Evolutionary conservation across 306 rosid genomes (phyloP), one percentile per base, ranked within the genome.

Genomic region (Erythrophleum fordii): DNA sequence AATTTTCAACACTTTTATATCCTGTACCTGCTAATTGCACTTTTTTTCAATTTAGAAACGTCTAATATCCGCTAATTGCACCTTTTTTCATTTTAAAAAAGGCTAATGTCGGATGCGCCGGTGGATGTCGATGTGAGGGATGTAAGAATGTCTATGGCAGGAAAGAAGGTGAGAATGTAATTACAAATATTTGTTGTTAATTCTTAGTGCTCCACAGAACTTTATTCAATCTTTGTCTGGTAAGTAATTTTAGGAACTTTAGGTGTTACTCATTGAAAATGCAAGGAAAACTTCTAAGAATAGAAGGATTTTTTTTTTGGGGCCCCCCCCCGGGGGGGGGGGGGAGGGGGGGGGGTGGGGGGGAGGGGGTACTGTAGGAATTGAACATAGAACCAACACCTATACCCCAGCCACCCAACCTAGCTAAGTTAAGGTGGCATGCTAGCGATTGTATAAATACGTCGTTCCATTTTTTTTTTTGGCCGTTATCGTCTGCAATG

Each of bases 71-170:
- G 25, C 53, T 77, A 69, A 46, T 35, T 55, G 68, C 45, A n/a
- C 18, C 5, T 65, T 9, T 58, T 49, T 37, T 77, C 4, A 28
- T 58, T 53, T 67, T 53, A 5, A 11, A 17, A 62, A 72, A 89
- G 93, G 75, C 81, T 41, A 79, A 86, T 60, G 88, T 89, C 58
- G 89, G 89, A 77, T 91, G 96, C 90, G 81, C 85, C 16, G 12
- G 37, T 62, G 84, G 66, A 79, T 91, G 93, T 53, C 81, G 77
- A 41, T 91, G 97, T 0, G 79, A 73, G n/a, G 89, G 87, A 73
- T 91, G 97, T 56, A 61, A 80, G 75, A 91, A 91, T 83, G 55
- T 60, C 22, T 69, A 59, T 75, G 97, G 91, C 79, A 83, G 9
- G 73, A 91, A 78, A 78, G 83, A 81, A 89, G 93, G 93, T 91